Conservation (phyloP, 805 yeast genomes). For the Lachancea waltii region DNA sequence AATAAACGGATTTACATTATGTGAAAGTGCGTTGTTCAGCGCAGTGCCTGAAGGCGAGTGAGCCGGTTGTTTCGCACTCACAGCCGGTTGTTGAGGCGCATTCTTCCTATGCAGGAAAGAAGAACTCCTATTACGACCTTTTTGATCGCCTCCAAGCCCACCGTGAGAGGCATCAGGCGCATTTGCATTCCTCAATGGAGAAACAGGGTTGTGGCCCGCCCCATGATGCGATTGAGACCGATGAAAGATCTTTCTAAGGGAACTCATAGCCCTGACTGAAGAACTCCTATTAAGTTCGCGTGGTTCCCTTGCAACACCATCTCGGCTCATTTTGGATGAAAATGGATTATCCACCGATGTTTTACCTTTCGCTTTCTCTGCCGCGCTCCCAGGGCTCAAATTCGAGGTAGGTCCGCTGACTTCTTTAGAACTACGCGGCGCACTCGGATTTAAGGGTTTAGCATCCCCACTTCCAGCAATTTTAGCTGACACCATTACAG, state of each 20-base stretch:
- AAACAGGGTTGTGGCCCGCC: background rate
- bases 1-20: constrained; percentile 28
- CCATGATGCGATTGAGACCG: constrained; percentile 14
- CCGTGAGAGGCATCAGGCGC: background rate
- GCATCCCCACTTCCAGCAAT: too few species aligned
- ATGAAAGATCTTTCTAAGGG: constrained; percentile 11
- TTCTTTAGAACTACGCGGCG: too few species aligned
- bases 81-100: constrained; percentile 9
- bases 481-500: too few species aligned
- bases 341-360: too few species aligned
- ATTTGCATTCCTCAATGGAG: background rate
- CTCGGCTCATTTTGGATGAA: too few species aligned
- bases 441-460: too few species aligned
- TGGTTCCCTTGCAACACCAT: constrained; percentile 1
- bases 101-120: constrained; percentile 19
- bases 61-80: constrained; percentile 1
- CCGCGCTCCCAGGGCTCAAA: background rate
- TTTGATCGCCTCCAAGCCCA: constrained; percentile 2
- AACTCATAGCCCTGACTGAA: constrained; percentile 7
- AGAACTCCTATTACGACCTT: constrained; percentile 19
- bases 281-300: constrained; percentile 6
- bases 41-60: constrained; percentile 10
- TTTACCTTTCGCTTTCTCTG: background rate
- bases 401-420: too few species aligned
- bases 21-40: constrained; percentile 24